These are phyloP conservation scores for Trichoderma lentiforme DNA, from an alignment of 2,329 filamentous ascomycete genomes.

Conservation along the genomic window DNA sequence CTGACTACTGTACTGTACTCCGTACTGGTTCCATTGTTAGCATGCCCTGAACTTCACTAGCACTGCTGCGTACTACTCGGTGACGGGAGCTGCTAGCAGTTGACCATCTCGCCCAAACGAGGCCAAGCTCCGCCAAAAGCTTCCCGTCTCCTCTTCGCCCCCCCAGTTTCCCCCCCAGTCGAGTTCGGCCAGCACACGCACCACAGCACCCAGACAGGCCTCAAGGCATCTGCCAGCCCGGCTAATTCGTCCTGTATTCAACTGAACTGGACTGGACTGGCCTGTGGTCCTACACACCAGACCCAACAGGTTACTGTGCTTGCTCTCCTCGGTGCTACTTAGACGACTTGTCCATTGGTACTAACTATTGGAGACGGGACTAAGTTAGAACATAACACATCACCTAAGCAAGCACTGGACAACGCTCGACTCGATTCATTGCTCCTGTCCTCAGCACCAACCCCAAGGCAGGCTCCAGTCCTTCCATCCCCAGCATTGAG, in stretches of 20 bases:
- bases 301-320: neutral
- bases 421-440: neutral
- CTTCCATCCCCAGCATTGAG: neutral
- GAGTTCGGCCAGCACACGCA: neutral
- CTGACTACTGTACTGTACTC: neutral
- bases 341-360: neutral
- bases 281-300: neutral
- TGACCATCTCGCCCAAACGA: neutral
- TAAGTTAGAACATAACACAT: neutral
- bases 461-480: neutral
- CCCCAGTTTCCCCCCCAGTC: neutral
- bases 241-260: neutral
- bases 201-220: neutral
- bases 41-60: neutral
- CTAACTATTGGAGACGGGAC: too few relatives aligned
- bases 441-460: neutral
- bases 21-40: neutral
- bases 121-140: conserved; percentile 6
- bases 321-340: neutral
- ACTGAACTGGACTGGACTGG: neutral
- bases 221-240: neutral
- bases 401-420: neutral
- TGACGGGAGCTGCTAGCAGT: conserved; percentile 6
- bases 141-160: neutral
- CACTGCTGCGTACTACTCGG: neutral